A percentile compares a stretch with the other conserved stretches of the same genome.
These are phyloP conservation scores for Picochlorum sp. DNA, from an alignment of 139 green algal species.

Conservation along the genomic window DNA sequence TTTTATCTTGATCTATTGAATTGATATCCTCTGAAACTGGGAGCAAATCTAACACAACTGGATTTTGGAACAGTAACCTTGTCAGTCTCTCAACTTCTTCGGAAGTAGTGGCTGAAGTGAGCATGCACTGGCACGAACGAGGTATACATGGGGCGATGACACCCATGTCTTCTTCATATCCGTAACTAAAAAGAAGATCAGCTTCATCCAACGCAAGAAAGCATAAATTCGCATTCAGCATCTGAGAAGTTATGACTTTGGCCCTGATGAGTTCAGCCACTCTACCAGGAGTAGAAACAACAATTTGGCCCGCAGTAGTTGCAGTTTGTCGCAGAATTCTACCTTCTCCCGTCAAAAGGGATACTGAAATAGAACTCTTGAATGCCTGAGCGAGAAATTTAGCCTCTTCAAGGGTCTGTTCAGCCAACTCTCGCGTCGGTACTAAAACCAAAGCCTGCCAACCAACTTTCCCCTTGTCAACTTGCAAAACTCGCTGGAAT, in stretches of 20 bases:
- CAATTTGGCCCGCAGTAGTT: conserved; percentile 46
- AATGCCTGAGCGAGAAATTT: conserved; percentile 20
- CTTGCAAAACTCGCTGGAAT: conserved; percentile 51
- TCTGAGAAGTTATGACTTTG: conserved; percentile 25
- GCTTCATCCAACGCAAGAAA: conserved; percentile 86
- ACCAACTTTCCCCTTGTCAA: conserved; percentile 23
- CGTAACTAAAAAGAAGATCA: conserved; percentile 88
- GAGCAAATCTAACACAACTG: conserved; percentile 65
- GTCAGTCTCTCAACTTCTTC: conserved; percentile 63
- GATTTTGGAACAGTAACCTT: conserved; percentile 86
- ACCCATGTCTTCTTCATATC: conserved; percentile 77
- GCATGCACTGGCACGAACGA: conserved; percentile 79
- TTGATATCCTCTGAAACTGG: not conserved
- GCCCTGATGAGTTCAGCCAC: conserved; percentile 35
- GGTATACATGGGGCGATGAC: conserved; percentile 50
- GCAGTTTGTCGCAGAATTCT: conserved; percentile 26
- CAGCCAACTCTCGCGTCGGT: conserved; percentile 85
- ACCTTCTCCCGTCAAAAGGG: conserved; percentile 1
- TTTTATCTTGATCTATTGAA: not conserved
- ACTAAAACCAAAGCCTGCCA: conserved; percentile 77
- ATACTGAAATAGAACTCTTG: not conserved
- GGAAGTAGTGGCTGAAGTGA: conserved; percentile 81
- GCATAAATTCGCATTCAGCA: conserved; percentile 19
- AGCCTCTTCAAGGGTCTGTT: conserved; percentile 64
- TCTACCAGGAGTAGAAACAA: conserved; percentile 71